These are phyloP conservation scores for Bonnemaisonia californica DNA, from an alignment of 31 red algal genomes.

Conservation along the genomic window DNA sequence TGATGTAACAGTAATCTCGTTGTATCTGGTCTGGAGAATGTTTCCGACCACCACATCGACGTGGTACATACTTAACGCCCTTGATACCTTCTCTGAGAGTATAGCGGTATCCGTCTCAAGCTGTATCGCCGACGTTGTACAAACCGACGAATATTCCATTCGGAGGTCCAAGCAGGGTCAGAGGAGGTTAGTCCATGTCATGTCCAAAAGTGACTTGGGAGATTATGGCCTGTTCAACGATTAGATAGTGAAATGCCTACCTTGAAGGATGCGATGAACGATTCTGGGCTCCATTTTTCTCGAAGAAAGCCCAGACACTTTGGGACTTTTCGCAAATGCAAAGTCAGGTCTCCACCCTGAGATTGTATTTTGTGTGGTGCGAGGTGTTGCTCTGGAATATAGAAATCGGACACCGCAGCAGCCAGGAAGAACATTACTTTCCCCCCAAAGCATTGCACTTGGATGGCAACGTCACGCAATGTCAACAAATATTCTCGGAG, in stretches of 20 bases:
- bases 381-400: constrained; percentile 57
- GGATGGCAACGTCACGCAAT: constrained; percentile 52
- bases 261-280: constrained; percentile 90
- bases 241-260: constrained; percentile 54
- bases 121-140: not conserved
- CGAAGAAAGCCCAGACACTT: constrained; percentile 76
- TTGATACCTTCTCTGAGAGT: constrained; percentile 41
- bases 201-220: not conserved
- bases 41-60: constrained; percentile 89
- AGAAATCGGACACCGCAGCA: constrained; percentile 94
- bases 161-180: not conserved
- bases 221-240: not conserved
- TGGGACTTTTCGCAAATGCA: constrained; percentile 66
- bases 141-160: not conserved
- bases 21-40: constrained; percentile 68
- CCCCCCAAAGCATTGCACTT: constrained; percentile 5
- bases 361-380: constrained; percentile 81
- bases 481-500: constrained; percentile 71
- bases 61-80: constrained; percentile 44
- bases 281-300: constrained; percentile 74
- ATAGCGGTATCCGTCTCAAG: constrained; percentile 79
- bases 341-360: constrained; percentile 11
- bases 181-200: not conserved
- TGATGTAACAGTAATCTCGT: constrained; percentile 37
- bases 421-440: constrained; percentile 78